These are phyloP conservation scores for Xylaria scruposa DNA, from an alignment of 495 filamentous ascomycete species.

Conservation along the genomic window DNA sequence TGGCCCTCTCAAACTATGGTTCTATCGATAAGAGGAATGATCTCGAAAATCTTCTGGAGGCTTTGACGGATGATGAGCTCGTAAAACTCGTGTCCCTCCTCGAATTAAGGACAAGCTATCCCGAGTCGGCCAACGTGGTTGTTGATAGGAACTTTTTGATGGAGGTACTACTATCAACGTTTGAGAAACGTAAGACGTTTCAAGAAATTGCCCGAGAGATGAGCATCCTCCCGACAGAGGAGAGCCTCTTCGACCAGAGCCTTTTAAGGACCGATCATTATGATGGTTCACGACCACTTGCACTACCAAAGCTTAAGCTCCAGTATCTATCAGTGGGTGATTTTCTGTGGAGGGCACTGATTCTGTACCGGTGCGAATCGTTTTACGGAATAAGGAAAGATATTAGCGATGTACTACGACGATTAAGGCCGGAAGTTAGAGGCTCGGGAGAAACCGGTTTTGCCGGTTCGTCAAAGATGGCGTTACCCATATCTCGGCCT, in stretches of 20 bases:
- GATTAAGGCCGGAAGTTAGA: conserved; percentile 72
- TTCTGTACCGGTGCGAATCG: conserved; percentile 87
- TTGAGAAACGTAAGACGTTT: conserved; percentile 82
- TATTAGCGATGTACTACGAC: conserved; percentile 80
- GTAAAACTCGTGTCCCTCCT: conserved; percentile 70
- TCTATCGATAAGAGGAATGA: conserved; percentile 81
- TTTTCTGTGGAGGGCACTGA: conserved; percentile 91
- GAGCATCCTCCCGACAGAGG: conserved; percentile 82
- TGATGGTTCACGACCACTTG: conserved; percentile 85
- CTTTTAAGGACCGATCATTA: conserved; percentile 87
- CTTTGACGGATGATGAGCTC: conserved; percentile 76
- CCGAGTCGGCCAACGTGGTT: conserved; percentile 66
- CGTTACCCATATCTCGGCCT: conserved; percentile 82
- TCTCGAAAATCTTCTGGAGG: conserved; percentile 75
- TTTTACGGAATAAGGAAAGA: conserved; percentile 95
- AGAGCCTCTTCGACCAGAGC: conserved; percentile 82
- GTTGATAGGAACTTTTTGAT: conserved; percentile 71
- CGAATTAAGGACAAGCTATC: conserved; percentile 81
- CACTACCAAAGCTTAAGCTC: conserved; percentile 92
- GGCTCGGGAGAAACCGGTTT: conserved; percentile 72
- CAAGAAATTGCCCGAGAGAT: conserved; percentile 76
- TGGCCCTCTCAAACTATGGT: conserved; percentile 91
- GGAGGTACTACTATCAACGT: conserved; percentile 77
- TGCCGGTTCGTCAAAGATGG: conserved; percentile 89
- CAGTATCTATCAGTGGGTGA: conserved; percentile 96